Conservation (phyloP, 768 basidiomycete genomes). For the Suillus lakei region DNA sequence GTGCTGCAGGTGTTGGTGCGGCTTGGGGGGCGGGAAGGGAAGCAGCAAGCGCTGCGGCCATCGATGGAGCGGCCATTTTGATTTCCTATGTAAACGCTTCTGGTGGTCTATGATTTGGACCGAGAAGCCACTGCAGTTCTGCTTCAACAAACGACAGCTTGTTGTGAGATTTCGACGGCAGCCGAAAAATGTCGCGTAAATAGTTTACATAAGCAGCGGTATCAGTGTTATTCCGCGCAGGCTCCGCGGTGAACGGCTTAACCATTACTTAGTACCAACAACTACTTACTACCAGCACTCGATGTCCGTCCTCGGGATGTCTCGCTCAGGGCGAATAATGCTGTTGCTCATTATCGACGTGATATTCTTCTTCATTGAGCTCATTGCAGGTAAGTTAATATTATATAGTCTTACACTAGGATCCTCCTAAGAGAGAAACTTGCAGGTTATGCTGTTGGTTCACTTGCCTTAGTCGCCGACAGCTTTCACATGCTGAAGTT, state of each 20-base stretch:
- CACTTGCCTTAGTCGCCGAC: constrained; percentile 93
- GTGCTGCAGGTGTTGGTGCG: constrained; percentile 62
- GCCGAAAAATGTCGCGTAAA: neutral
- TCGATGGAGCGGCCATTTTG: constrained; percentile 76
- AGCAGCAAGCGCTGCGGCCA: constrained; percentile 93
- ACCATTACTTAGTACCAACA: neutral
- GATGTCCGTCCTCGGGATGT: constrained; percentile 40
- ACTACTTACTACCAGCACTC: neutral
- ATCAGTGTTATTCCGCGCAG: no score
- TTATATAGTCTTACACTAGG: neutral
- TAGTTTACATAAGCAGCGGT: neutral
- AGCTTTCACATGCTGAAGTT: constrained; percentile 99
- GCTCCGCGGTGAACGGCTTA: neutral
- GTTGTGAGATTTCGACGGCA: neutral
- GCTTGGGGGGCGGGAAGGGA: constrained; percentile 68
- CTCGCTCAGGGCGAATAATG: constrained; percentile 75
- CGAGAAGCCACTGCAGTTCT: neutral
- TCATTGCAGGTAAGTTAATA: constrained; percentile 68
- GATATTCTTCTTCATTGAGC: constrained; percentile 85
- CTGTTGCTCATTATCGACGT: constrained; percentile 85
- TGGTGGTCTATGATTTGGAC: neutral
- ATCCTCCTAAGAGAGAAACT: neutral
- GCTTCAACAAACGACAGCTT: neutral
- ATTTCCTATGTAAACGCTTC: neutral
- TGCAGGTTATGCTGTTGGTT: constrained; percentile 92